Base-by-base conservation (phyloP, 1,284 basidiomycete species). In the Caloboletus firmus region DNA sequence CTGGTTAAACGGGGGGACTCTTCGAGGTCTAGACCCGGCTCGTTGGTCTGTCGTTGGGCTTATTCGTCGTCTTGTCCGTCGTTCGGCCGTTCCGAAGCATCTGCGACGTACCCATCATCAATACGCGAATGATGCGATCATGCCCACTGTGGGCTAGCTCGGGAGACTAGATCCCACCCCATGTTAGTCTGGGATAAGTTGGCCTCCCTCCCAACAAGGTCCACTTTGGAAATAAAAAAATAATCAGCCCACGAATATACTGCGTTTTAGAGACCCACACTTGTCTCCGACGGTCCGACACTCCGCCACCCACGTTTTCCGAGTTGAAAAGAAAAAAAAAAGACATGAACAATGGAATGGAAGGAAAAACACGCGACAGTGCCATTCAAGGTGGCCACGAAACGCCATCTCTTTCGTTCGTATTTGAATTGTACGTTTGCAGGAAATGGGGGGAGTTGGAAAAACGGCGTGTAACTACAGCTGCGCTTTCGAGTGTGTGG, bases 251-350 rank as follows among this genome's bases (percentile, higher is more conserved):
- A n/a, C n/a, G n/a, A n/a, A n/a, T n/a, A n/a, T n/a, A n/a, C n/a
- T n/a, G n/a, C n/a, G n/a, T n/a, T n/a, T n/a, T n/a, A n/a, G n/a
- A n/a, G n/a, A 15, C 24, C 52, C 53, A 44, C 36, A 20, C 17
- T 34, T 30, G 50, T 40, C 50, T 54, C 56, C 51, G 55, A 51
- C 40, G 34, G 26, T 47, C 56, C 56, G 50, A 54, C 35, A 22
- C 20, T 40, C 40, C 55, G 56, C 49, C 49, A 57, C n/a, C 49
- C 37, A 51, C 46, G n/a, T 54, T 32, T 49, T 51, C n/a, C 28
- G 39, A 45, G 13, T 13, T 12, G 7, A 24, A 26, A 3, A 17
- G 22, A 36, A 13, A 49, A 49, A 49, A 50, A 12, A 18, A 22
- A 4, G 7, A 31, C 22, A 20, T 32, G 31, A 35, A 35, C 17